phyloP scores from a whole-genome alignment of 768 basidiomycete genomes.

The Pisolithus marmoratus region DNA sequence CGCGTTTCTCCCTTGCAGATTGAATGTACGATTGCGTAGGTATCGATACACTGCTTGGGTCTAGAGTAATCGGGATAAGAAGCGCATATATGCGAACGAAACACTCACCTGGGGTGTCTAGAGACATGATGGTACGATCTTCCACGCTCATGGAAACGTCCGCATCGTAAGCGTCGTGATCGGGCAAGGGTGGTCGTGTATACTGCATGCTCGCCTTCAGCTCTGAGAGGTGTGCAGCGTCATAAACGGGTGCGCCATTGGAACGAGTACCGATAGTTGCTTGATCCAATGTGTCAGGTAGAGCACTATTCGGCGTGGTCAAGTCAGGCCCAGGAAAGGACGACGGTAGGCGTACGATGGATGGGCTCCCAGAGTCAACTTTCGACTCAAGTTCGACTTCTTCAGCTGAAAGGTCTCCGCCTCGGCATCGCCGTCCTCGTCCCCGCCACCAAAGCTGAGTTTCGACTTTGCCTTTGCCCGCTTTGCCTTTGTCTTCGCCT shows the following conservation, averaged over 20 bases:
- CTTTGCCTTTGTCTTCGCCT: constrained; percentile 68
- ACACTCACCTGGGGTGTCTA: constrained; percentile 29
- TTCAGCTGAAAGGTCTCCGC: constrained; percentile 73
- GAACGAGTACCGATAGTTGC: constrained; percentile 42
- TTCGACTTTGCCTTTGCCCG: constrained; percentile 59
- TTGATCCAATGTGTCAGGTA: constrained; percentile 49
- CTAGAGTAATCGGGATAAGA: constrained; percentile 9
- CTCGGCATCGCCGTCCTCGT: constrained; percentile 57
- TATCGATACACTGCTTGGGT: constrained; percentile 42
- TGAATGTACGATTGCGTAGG: constrained; percentile 68
- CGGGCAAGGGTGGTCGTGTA: constrained; percentile 35
- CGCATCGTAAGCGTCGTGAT: constrained; percentile 39
- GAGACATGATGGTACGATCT: constrained; percentile 31
- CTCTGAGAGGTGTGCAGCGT: constrained; percentile 66
- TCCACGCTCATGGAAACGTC: constrained; percentile 44
- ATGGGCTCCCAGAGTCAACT: constrained; percentile 51
- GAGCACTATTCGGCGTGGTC: constrained; percentile 24
- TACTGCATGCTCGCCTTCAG: constrained; percentile 73
- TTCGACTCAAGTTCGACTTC: constrained; percentile 71
- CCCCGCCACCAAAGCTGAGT: constrained; percentile 72
- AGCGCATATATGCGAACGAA: neutral
- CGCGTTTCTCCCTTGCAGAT: constrained; percentile 71
- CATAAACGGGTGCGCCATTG: constrained; percentile 58
- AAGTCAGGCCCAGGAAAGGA: constrained; percentile 3
- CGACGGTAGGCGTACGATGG: constrained; percentile 36